Base-by-base conservation (phyloP, 2,329 filamentous ascomycete species). In the Colletotrichum acutatum region DNA sequence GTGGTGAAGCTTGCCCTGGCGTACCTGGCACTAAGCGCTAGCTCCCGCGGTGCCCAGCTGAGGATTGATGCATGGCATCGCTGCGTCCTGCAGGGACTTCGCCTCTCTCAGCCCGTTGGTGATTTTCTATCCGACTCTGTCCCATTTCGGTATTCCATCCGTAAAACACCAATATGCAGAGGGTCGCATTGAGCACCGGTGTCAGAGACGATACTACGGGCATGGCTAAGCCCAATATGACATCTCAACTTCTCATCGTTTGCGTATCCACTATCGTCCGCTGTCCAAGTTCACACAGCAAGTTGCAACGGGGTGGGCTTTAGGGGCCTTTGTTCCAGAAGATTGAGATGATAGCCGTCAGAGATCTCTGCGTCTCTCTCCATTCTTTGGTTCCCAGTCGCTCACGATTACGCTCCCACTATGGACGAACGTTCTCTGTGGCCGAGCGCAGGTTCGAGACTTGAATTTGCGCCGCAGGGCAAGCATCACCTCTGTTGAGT, bases 261-360 rank as follows among this genome's bases (percentile, higher is more conserved):
- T n/a, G 60, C 42, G 66, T 69, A 61, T 57, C 66, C 66, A 65
- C 70, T 30, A 37, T 65, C 56, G 66, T 60, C 49, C 28, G 66
- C 71, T 42, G 60, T 65, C 59, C 30, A 58, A n/a, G 14, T 26
- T 69, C 26, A 30, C 60, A 34, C 32, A 49, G 60, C 59, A 19
- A 32, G 37, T 42, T 66, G 71, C 49, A 73, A 71, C 60, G 60
- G 22, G 26, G 37, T 42, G 37, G 57, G 64, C 58, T 14, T 16
- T 46, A 59, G 42, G 49, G 58, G n/a, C 32, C 8, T 37, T 58
- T 69, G 66, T 72, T 72, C 67, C 60, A 61, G 56, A 71, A 56
- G 24, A 61, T 70, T 72, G 56, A 72, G 70, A 72, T 70, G 70
- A 72, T 70, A 56, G 70, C 59, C 70, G 66, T 56, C 54, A 70